phyloP scores from a whole-genome alignment of 2,329 filamentous ascomycete species.

The Colletotrichum musae region DNA sequence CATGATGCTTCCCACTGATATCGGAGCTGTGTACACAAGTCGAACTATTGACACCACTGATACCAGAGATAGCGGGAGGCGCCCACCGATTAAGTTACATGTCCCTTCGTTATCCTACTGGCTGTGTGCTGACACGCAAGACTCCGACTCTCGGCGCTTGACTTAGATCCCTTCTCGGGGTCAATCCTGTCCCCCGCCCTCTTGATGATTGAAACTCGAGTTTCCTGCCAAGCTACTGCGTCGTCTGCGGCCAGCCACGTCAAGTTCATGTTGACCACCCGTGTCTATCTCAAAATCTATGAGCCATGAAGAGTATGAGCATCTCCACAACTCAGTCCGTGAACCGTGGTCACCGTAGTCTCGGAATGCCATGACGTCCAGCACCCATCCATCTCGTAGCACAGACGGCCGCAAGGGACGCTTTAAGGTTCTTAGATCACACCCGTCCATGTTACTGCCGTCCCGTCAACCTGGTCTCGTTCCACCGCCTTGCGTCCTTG shows the following conservation, averaged over 20 bases:
- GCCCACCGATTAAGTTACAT: neutral
- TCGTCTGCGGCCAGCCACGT: neutral
- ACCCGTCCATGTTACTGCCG: constrained; percentile 9
- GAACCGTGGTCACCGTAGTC: neutral
- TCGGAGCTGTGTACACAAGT: no score
- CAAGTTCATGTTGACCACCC: neutral
- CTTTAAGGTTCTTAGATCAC: constrained; percentile 24
- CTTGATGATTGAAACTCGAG: neutral
- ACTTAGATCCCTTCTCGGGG: neutral
- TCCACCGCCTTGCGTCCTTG: constrained; percentile 37
- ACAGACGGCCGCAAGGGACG: neutral
- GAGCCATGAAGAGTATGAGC: no score
- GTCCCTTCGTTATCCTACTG: neutral
- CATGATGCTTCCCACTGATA: neutral
- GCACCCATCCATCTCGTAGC: neutral
- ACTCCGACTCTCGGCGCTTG: neutral
- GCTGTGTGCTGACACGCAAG: neutral
- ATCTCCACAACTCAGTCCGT: no score
- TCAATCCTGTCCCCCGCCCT: constrained; percentile 7
- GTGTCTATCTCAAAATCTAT: no score
- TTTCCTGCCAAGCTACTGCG: neutral
- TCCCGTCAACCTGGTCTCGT: constrained; percentile 26
- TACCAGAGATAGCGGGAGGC: neutral
- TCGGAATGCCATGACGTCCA: neutral
- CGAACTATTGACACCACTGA: neutral